Percentiles rank a stretch among this genome's conserved stretches.
phyloP scores from a whole-genome alignment of 1,284 basidiomycete species.

The Pascua sp. region DNA sequence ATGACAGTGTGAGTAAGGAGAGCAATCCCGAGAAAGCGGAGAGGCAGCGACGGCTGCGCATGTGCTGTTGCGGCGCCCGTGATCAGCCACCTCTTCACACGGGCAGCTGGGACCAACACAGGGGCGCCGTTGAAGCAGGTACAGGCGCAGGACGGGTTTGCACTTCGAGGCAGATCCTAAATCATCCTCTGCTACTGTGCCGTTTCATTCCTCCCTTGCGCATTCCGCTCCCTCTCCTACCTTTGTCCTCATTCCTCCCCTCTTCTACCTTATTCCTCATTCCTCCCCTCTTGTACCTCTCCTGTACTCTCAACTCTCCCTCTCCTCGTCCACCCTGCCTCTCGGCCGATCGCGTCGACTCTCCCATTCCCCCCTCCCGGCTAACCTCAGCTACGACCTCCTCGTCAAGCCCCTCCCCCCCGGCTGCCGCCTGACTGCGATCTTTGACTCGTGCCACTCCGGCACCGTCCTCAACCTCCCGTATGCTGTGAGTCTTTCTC shows the following conservation, averaged over 20 bases:
- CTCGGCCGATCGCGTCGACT: no score
- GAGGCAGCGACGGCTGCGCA: neutral
- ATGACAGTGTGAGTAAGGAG: conserved; percentile 10
- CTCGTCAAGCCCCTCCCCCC: conserved; percentile 66
- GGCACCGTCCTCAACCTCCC: conserved; percentile 52
- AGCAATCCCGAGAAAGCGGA: neutral
- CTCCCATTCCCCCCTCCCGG: no score
- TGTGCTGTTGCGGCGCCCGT: neutral
- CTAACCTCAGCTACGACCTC: conserved; percentile 50
- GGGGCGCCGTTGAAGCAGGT: no score
- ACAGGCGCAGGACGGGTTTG: no score
- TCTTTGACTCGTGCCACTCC: conserved; percentile 64
- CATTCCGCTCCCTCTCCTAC: no score
- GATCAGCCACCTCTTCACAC: neutral
- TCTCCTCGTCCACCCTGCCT: no score
- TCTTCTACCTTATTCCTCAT: neutral
- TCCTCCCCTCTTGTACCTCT: no score
- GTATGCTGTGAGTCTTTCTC: conserved; percentile 39
- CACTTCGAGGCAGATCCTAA: no score
- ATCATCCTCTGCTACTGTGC: no score
- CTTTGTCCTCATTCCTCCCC: neutral
- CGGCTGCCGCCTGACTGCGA: conserved; percentile 82
- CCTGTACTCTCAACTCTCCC: no score
- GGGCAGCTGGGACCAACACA: no score
- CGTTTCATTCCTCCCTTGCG: no score